phyloP scores from a whole-genome alignment of 768 basidiomycete species.

The Zangia roseola region DNA sequence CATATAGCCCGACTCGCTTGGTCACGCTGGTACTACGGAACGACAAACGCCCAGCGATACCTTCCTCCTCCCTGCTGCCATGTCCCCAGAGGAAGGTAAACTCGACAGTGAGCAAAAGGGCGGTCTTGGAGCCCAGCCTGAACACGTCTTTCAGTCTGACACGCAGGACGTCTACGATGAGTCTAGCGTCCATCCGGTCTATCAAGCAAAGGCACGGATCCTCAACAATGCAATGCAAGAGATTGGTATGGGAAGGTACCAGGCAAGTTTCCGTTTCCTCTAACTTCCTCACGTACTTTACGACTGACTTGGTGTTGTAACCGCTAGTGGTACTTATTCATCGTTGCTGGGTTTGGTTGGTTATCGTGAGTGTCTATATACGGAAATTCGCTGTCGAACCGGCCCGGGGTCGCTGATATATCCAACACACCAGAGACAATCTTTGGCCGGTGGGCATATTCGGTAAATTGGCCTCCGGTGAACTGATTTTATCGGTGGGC shows the following conservation, averaged over 20 bases:
- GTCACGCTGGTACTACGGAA: too few species aligned
- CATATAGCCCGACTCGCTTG: too few species aligned
- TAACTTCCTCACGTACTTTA: neutral
- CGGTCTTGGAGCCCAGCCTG: too few species aligned
- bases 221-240: constrained; percentile 62
- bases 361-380: constrained; percentile 52
- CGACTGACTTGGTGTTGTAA: neutral
- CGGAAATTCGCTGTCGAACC: neutral
- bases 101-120: constrained; percentile 2
- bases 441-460: constrained; percentile 61
- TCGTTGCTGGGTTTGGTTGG: constrained; percentile 75
- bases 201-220: constrained; percentile 54
- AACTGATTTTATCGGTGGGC: neutral
- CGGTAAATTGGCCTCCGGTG: neutral
- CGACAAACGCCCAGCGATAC: too few species aligned
- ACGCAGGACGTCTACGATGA: constrained; percentile 29
- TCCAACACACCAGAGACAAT: constrained; percentile 49
- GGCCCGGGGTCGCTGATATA: constrained; percentile 4
- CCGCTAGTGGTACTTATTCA: constrained; percentile 58
- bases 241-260: constrained; percentile 72
- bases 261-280: constrained; percentile 35
- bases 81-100: constrained; percentile 14
- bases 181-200: constrained; percentile 49
- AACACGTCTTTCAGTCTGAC: constrained; percentile 1
- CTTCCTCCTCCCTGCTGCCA: constrained; percentile 6